Base-by-base conservation (phyloP, 768 basidiomycete genomes). In the Lactifluus pinguis region DNA sequence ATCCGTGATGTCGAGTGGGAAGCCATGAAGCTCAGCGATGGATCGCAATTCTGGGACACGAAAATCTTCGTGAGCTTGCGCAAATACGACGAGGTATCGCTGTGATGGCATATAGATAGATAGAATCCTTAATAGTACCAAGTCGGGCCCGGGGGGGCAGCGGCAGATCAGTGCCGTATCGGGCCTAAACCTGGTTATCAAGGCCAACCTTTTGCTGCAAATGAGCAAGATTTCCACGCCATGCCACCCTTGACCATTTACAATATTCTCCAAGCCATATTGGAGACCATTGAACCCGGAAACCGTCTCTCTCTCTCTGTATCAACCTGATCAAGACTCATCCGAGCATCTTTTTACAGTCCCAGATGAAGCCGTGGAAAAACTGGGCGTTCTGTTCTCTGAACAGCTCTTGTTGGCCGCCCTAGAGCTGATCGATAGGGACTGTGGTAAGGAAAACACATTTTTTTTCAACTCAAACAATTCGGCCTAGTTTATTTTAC, bases 1-100 rank as follows among this genome's bases (percentile, higher is more conserved):
- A 53, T 80, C 75, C 15, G 73, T 67, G 6, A 71, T 64, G 39
- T 74, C 67, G 45, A 90, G 72, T 0, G 76, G 66, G 70, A 97
- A 89, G 9, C 79, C 82, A 74, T 87, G 71, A 0, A 92, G 78
- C 67, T 93, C 83, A 2, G 90, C 81, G 42, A 94, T 71, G 4
- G 92, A 94, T 34, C 74, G 71, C 0, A 97, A 80, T 70, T 94
- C 92, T 38, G 93, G 92, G 13, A 95, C 71, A 29, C 94, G 79
- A 69, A 95, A 95, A 39, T 90, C 86, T 39, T 80, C 76, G 70
- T 95, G 91, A 6, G 78, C 80, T 71, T 89, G 89, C 2, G 91
- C 90, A 72, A 93, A 90, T 48, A 87, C 79, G 55, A 95, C 73
- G 57, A 93, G 78, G 65, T 83, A 85, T 48, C 74, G 55, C 49